These are phyloP conservation scores for Sclerotiophoma versabilis DNA, from an alignment of 2,329 filamentous ascomycete genomes.

Conservation along the genomic window DNA sequence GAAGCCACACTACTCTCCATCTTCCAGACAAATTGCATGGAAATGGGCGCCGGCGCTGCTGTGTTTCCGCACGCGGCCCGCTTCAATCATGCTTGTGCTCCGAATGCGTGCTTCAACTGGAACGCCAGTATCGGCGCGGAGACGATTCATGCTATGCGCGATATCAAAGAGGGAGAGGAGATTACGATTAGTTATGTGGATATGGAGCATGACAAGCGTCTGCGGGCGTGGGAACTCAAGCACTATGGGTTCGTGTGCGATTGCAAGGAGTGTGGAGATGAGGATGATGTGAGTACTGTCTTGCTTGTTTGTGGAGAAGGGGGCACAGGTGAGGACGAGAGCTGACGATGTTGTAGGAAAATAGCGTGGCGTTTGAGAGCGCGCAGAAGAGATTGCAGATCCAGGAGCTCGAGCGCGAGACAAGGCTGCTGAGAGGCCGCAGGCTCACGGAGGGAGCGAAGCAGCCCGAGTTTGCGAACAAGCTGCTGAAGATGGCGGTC, in stretches of 20 bases:
- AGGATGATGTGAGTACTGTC: conserved; percentile 27
- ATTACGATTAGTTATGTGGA: conserved; percentile 50
- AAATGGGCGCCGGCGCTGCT: conserved; percentile 39
- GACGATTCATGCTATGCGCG: conserved; percentile 45
- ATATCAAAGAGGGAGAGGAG: conserved; percentile 48
- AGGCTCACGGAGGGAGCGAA: conserved; percentile 22
- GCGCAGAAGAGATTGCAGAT: conserved; percentile 42
- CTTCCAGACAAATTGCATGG: conserved; percentile 54
- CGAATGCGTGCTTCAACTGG: conserved; percentile 51
- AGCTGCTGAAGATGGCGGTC: conserved; percentile 38
- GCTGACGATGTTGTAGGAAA: conserved; percentile 11
- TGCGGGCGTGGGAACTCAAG: conserved; percentile 42
- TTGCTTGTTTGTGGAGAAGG: background rate
- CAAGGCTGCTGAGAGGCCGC: conserved; percentile 22
- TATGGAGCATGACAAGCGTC: conserved; percentile 38
- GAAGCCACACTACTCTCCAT: conserved; percentile 39
- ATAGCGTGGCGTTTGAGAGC: conserved; percentile 36
- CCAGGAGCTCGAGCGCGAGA: conserved; percentile 44
- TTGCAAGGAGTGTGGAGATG: conserved; percentile 47
- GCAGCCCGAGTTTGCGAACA: conserved; percentile 23
- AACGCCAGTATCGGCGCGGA: conserved; percentile 38
- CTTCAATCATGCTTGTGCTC: conserved; percentile 53
- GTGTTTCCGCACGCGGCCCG: conserved; percentile 49
- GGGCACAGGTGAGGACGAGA: background rate
- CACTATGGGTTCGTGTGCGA: conserved; percentile 49